Percentiles rank a stretch among this genome's conserved stretches.
Conservation (phyloP, 306 rosid genomes). For the Hippophae rhamnoides region DNA sequence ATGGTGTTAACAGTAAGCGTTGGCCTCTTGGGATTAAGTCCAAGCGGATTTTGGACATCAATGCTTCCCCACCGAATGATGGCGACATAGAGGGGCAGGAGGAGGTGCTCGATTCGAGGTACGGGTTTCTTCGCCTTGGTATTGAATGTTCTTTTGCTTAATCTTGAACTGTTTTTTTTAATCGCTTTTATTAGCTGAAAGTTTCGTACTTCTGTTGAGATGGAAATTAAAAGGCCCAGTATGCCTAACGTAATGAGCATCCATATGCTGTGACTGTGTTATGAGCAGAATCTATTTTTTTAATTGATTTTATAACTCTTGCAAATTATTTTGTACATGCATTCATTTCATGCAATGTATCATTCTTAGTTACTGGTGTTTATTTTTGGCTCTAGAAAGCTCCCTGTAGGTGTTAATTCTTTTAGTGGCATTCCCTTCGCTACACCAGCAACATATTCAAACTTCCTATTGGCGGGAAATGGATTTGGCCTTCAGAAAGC, state of each 20-base stretch:
- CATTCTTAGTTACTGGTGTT: constrained; percentile 35
- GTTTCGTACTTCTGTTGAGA: too few relatives aligned
- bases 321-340: constrained; percentile 8
- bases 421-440: constrained; percentile 67
- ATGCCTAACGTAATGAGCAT: too few relatives aligned
- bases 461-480: constrained; percentile 38
- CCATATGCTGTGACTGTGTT: not conserved
- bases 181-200: too few relatives aligned
- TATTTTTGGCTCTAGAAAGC: constrained; percentile 72
- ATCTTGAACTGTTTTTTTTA: too few relatives aligned
- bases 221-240: too few relatives aligned
- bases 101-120: constrained; percentile 59
- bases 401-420: constrained; percentile 70
- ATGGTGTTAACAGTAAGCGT: constrained; percentile 72
- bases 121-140: constrained; percentile 8
- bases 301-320: constrained; percentile 1
- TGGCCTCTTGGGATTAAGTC: constrained; percentile 95
- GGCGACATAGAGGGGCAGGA: constrained; percentile 37
- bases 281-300: not conserved
- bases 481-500: constrained; percentile 56
- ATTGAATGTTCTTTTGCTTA: not conserved
- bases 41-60: constrained; percentile 76
- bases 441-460: constrained; percentile 59
- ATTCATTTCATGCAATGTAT: constrained; percentile 26
- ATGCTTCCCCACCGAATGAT: constrained; percentile 92